phyloP scores from a whole-genome alignment of 163 green algal genomes.

The Prototheca stagnorum region DNA sequence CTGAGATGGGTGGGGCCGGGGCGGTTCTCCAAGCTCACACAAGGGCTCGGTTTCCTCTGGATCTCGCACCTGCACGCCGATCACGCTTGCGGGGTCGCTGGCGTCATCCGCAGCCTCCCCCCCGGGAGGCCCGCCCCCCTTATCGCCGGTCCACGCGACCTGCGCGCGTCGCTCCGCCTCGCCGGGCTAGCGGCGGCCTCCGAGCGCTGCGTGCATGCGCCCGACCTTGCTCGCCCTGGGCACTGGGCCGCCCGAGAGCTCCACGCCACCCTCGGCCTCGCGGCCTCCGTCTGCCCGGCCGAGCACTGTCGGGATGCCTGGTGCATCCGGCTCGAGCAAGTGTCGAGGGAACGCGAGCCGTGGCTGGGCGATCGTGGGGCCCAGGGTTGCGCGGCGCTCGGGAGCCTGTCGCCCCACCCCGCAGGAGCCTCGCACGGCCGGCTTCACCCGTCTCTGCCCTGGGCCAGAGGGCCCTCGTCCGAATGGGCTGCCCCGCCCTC shows the following conservation, averaged over 20 bases:
- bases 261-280: no score
- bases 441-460: no score
- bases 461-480: no score
- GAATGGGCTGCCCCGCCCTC: no score
- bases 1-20: constrained; percentile 3
- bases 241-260: no score
- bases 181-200: constrained; percentile 4
- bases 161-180: constrained; percentile 1
- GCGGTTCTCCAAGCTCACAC: constrained; percentile 6
- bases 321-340: constrained; percentile 12
- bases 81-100: constrained; percentile 7
- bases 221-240: no score
- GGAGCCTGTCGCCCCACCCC: no score
- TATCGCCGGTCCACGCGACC: constrained; percentile 3
- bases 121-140: not conserved
- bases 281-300: constrained; percentile 33
- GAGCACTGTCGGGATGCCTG: constrained; percentile 52
- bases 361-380: no score
- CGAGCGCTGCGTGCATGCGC: no score
- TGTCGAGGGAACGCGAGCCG: no score
- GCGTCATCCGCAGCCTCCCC: not conserved
- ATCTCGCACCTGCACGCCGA: constrained; percentile 60
- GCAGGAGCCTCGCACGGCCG: no score
- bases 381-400: no score
- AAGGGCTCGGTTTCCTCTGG: constrained; percentile 37